phyloP scores from a whole-genome alignment of 495 filamentous ascomycete species.

The Clavariopsis aquatica region DNA sequence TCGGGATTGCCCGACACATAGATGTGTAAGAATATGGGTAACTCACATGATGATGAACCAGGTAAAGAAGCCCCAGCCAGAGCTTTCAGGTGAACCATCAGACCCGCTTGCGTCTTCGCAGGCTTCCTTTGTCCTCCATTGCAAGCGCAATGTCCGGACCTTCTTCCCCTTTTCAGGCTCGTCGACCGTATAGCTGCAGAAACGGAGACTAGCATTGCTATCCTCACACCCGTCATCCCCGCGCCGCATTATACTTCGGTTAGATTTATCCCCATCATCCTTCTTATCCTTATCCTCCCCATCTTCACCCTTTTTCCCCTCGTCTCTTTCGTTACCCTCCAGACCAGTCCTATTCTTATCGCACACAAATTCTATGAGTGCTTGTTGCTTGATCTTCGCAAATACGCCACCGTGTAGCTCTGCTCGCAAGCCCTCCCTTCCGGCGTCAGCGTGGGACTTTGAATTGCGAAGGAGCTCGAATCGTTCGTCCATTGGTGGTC shows the following conservation, averaged over 20 bases:
- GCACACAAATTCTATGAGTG: constrained; percentile 84
- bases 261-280: constrained; percentile 36
- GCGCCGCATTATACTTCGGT: constrained; percentile 33
- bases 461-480: constrained; percentile 63
- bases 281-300: constrained; percentile 43
- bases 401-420: constrained; percentile 69
- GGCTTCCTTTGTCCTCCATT: constrained; percentile 83
- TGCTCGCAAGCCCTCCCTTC: constrained; percentile 68
- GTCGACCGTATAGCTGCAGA: constrained; percentile 64
- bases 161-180: constrained; percentile 45
- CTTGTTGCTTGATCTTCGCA: constrained; percentile 59
- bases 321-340: constrained; percentile 54
- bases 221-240: constrained; percentile 44
- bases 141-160: constrained; percentile 63
- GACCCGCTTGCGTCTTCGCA: constrained; percentile 63
- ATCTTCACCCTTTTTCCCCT: constrained; percentile 37
- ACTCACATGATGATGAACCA: constrained; percentile 96
- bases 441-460: constrained; percentile 57
- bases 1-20: not conserved
- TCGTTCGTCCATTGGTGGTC: constrained; percentile 60
- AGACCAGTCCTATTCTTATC: constrained; percentile 66
- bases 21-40: not conserved
- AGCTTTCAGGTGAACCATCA: constrained; percentile 35
- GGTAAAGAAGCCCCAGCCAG: constrained; percentile 90
- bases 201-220: constrained; percentile 60